These are phyloP conservation scores for Filobasidium wieringae DNA, from an alignment of 768 basidiomycete genomes.

Conservation along the genomic window DNA sequence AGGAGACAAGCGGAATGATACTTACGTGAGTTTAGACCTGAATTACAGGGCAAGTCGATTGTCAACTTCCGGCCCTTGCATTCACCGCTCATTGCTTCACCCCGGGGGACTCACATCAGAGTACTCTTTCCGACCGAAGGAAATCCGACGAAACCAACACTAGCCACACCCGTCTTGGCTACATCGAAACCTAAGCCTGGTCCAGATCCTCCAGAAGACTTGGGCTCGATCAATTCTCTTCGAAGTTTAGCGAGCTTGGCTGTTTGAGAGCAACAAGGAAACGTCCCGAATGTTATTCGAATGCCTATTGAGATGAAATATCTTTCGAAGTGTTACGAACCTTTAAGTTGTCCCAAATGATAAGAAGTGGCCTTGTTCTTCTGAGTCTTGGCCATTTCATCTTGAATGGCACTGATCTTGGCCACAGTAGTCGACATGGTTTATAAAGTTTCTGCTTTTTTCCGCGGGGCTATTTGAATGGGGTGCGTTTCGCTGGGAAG, in stretches of 20 bases:
- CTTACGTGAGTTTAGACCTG: slow-evolving; percentile 38
- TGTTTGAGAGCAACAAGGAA: slow-evolving; percentile 6
- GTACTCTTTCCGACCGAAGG: slow-evolving; percentile 43
- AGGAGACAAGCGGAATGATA: not conserved
- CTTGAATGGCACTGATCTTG: slow-evolving; percentile 66
- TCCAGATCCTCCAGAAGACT: slow-evolving; percentile 70
- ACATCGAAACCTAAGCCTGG: slow-evolving; percentile 93
- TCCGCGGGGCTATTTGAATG: too few relatives aligned
- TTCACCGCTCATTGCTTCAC: not conserved
- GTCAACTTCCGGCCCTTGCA: not conserved
- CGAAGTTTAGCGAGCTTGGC: slow-evolving; percentile 96
- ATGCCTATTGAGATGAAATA: too few relatives aligned
- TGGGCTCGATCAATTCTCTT: slow-evolving; percentile 75
- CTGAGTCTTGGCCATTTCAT: slow-evolving; percentile 57
- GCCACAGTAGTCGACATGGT: slow-evolving; percentile 52
- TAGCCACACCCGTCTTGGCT: slow-evolving; percentile 78
- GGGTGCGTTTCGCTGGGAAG: too few relatives aligned
- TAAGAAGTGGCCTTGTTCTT: slow-evolving; percentile 48
- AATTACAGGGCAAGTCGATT: too few relatives aligned
- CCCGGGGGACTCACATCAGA: not conserved
- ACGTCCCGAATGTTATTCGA: not conserved
- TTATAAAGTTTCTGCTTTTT: too few relatives aligned
- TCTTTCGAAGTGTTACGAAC: slow-evolving; percentile 13
- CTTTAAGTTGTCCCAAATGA: slow-evolving; percentile 86
- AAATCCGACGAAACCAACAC: slow-evolving; percentile 79